Evolutionary conservation across 768 basidiomycete species (phyloP).

Genomic region (Auriscalpium microsporum): DNA sequence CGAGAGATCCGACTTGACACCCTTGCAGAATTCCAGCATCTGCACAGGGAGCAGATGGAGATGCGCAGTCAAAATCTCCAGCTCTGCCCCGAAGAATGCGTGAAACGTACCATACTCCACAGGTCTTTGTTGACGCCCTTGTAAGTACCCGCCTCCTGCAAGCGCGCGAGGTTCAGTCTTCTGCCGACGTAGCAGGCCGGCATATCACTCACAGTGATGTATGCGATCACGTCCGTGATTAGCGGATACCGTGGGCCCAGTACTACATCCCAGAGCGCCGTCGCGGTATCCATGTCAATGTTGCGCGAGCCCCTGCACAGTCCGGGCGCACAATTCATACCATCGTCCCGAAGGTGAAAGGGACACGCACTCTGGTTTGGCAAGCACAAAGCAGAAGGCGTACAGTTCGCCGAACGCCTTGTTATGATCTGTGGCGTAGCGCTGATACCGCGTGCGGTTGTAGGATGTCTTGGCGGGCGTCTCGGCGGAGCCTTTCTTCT

Average conservation of each 20-base stretch:
- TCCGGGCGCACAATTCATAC: neutral
- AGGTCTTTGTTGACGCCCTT: constrained; percentile 79
- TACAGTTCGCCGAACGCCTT: constrained; percentile 60
- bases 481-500: constrained; percentile 21
- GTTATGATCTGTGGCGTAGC: constrained; percentile 40
- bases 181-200: neutral
- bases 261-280: constrained; percentile 69
- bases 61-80: neutral
- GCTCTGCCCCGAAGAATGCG: neutral
- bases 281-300: constrained; percentile 77
- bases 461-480: constrained; percentile 44
- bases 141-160: constrained; percentile 44
- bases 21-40: constrained; percentile 72
- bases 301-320: constrained; percentile 54
- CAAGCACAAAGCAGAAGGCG: constrained; percentile 58
- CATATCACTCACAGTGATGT: constrained; percentile 44
- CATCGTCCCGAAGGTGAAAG: neutral
- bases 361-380: constrained; percentile 59
- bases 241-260: constrained; percentile 60
- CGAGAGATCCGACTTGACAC: constrained; percentile 47
- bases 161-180: neutral
- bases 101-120: constrained; percentile 65
- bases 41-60: constrained; percentile 20
- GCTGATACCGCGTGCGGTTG: constrained; percentile 41
- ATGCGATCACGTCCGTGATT: constrained; percentile 55